phyloP scores from a whole-genome alignment of 352 stramenopile species.

The Pythium monospermum region DNA sequence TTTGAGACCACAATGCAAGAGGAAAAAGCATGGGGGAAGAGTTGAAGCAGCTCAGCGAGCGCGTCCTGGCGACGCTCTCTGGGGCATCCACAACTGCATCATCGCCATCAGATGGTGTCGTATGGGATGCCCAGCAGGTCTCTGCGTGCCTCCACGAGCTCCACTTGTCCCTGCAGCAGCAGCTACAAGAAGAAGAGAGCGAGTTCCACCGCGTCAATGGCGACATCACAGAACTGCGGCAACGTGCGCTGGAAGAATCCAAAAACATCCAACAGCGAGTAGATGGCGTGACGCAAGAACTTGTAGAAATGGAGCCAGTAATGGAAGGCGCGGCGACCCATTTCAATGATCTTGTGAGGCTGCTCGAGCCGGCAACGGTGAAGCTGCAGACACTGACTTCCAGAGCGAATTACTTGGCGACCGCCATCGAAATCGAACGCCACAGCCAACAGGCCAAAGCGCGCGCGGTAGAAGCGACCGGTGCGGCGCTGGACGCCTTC shows the following conservation, averaged over 20 bases:
- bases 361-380: conserved; percentile 27
- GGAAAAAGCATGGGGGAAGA: no score
- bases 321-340: conserved; percentile 33
- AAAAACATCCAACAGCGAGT: background rate
- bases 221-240: conserved; percentile 1
- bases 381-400: conserved; percentile 33
- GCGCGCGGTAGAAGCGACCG: conserved; percentile 35
- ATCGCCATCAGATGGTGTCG: conserved; percentile 1
- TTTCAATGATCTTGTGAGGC: conserved; percentile 37
- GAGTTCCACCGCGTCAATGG: conserved; percentile 6
- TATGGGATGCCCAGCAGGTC: conserved; percentile 12
- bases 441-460: conserved; percentile 37
- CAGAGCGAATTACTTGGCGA: conserved; percentile 39
- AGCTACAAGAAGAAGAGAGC: conserved; percentile 12
- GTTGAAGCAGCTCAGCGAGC: conserved; percentile 14
- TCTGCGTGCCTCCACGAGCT: conserved; percentile 17
- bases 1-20: no score
- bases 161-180: conserved; percentile 3
- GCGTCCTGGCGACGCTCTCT: conserved; percentile 12
- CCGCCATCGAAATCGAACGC: conserved; percentile 48
- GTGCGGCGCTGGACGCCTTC: conserved; percentile 41
- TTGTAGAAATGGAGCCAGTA: conserved; percentile 13
- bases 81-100: no score
- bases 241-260: background rate
- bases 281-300: background rate